Evolutionary conservation across 2,329 filamentous ascomycete genomes (phyloP).

Genomic region (Pezicula neosporulosa): DNA sequence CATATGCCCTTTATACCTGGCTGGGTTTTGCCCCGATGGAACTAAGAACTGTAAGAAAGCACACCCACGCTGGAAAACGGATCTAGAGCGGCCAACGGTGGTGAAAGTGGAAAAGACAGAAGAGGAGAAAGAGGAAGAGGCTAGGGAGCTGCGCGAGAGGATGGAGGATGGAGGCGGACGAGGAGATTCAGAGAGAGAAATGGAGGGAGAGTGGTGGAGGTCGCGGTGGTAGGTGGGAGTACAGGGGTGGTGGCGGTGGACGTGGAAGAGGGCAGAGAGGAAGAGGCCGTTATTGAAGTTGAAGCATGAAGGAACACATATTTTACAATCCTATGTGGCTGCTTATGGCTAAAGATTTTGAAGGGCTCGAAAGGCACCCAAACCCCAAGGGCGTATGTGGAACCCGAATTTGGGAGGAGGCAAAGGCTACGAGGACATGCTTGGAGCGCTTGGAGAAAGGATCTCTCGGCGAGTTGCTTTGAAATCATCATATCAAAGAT

Average conservation of each 20-base stretch:
- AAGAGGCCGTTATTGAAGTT: conserved; percentile 11
- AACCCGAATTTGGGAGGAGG: too few species aligned
- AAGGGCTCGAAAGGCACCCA: too few species aligned
- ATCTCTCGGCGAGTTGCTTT: too few species aligned
- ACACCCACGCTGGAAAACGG: conserved; percentile 74
- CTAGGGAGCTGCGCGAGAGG: conserved; percentile 49
- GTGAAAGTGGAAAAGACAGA: conserved; percentile 62
- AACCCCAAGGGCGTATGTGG: too few species aligned
- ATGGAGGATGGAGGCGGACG: conserved; percentile 48
- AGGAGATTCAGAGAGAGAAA: conserved; percentile 37
- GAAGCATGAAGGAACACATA: not conserved
- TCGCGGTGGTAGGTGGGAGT: conserved; percentile 28
- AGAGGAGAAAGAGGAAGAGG: conserved; percentile 54
- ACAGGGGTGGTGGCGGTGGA: conserved; percentile 19
- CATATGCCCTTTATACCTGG: conserved; percentile 81
- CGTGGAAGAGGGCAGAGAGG: conserved; percentile 24
- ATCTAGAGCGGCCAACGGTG: conserved; percentile 71
- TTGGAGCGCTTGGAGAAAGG: too few species aligned
- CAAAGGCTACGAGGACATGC: too few species aligned
- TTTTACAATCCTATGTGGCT: too few species aligned
- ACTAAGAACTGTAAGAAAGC: conserved; percentile 68
- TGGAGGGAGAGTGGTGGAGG: conserved; percentile 22
- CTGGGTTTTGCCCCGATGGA: conserved; percentile 92
- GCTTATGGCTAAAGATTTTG: too few species aligned
- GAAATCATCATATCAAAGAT: too few species aligned